phyloP scores from a whole-genome alignment of 2,329 filamentous ascomycete genomes.

The Paracamarosporium sp. region DNA sequence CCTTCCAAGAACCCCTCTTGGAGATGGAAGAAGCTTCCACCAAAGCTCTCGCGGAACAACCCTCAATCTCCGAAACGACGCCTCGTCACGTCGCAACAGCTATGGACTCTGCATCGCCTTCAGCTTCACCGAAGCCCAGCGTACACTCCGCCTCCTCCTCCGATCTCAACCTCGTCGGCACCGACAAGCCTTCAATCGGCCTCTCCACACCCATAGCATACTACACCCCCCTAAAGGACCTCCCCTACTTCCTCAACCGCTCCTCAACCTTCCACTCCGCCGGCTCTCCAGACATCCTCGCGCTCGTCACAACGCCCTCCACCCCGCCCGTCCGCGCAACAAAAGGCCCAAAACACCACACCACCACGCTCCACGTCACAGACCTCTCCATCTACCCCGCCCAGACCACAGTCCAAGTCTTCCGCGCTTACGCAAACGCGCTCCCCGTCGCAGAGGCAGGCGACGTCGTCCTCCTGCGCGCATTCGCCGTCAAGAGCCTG shows the following conservation, averaged over 20 bases:
- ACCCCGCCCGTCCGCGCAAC: constrained; percentile 46
- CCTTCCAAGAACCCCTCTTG: constrained; percentile 23
- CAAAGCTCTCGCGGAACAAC: constrained; percentile 4
- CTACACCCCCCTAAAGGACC: constrained; percentile 52
- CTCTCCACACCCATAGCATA: constrained; percentile 51
- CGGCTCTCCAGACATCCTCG: constrained; percentile 52
- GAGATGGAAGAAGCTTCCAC: constrained; percentile 15
- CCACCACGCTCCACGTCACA: constrained; percentile 49
- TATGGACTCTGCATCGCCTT: constrained; percentile 15
- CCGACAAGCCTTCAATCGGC: constrained; percentile 39
- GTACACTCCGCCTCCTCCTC: constrained; percentile 19
- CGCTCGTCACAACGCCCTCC: constrained; percentile 47
- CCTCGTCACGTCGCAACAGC: constrained; percentile 18
- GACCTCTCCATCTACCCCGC: constrained; percentile 44
- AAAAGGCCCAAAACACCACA: constrained; percentile 52
- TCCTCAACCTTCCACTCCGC: constrained; percentile 42
- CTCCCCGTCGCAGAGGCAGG: constrained; percentile 51
- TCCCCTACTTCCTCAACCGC: constrained; percentile 50
- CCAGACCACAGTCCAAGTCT: constrained; percentile 47
- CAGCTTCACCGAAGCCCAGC: constrained; percentile 7
- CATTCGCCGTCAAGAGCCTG: constrained; percentile 51
- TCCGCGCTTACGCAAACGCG: constrained; percentile 50
- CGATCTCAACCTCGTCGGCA: constrained; percentile 5
- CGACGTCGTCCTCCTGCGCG: constrained; percentile 54
- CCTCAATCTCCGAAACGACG: constrained; percentile 11